Evolutionary conservation across 306 rosid genomes (phyloP).

Genomic region (Cucurbita ficifolia): DNA sequence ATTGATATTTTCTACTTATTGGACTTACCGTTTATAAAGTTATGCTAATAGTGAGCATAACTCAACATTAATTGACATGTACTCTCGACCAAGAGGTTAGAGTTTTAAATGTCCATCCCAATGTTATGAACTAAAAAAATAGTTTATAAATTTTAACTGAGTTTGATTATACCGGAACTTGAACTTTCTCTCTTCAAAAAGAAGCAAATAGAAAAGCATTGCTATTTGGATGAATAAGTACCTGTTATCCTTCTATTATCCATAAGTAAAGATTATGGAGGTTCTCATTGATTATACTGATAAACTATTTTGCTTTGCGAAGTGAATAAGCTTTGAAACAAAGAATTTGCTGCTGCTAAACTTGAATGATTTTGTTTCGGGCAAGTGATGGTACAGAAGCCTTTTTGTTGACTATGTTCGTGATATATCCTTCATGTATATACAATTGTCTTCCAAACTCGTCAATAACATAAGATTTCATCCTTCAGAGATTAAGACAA

Average conservation of each 20-base stretch:
- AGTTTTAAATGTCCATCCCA: too few species aligned
- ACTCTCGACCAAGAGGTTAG: too few species aligned
- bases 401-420: background rate
- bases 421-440: background rate
- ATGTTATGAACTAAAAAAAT: too few species aligned
- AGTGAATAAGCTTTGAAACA: background rate
- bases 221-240: background rate
- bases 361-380: background rate
- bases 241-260: background rate
- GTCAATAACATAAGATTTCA: background rate
- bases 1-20: background rate
- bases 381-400: background rate
- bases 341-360: background rate
- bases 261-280: background rate
- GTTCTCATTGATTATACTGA: background rate
- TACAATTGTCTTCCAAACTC: background rate
- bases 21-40: background rate
- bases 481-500: background rate
- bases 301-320: background rate
- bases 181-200: background rate
- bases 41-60: too few species aligned
- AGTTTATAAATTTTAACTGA: background rate
- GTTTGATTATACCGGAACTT: background rate
- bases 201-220: background rate
- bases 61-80: too few species aligned